Evolutionary conservation across 257 asterid genomes (phyloP).

Genomic region (Coffea canephora): DNA sequence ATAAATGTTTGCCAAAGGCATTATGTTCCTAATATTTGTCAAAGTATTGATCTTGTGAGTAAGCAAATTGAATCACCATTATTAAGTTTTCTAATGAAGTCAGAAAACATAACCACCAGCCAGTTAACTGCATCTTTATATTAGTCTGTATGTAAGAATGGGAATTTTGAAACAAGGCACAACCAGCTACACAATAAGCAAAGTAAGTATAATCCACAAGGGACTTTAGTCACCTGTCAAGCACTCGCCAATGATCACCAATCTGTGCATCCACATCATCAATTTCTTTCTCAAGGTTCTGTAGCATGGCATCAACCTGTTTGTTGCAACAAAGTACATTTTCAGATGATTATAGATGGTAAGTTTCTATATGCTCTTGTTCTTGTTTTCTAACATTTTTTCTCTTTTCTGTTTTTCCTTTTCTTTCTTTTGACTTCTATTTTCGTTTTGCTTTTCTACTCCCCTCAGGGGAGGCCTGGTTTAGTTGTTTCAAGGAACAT

Average conservation of each 20-base stretch:
- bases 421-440: background rate
- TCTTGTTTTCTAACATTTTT: too few relatives aligned
- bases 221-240: conserved; percentile 56
- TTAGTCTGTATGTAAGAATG: background rate
- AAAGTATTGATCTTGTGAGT: background rate
- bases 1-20: background rate
- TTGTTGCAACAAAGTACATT: conserved; percentile 9
- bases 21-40: background rate
- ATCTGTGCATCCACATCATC: conserved; percentile 94
- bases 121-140: background rate
- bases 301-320: conserved; percentile 97
- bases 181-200: background rate
- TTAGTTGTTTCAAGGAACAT: background rate
- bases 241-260: conserved; percentile 90
- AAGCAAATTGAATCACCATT: background rate
- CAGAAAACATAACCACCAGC: background rate
- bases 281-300: conserved; percentile 93
- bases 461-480: background rate
- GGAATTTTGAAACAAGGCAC: background rate
- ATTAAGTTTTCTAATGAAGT: background rate
- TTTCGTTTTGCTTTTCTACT: background rate
- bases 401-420: too few relatives aligned
- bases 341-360: background rate
- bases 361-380: background rate
- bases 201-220: background rate